Evolutionary conservation across 2,329 filamentous ascomycete genomes (phyloP), one percentile per base, ranked within the genome.

Genomic region (Talaromyces marneffei): DNA sequence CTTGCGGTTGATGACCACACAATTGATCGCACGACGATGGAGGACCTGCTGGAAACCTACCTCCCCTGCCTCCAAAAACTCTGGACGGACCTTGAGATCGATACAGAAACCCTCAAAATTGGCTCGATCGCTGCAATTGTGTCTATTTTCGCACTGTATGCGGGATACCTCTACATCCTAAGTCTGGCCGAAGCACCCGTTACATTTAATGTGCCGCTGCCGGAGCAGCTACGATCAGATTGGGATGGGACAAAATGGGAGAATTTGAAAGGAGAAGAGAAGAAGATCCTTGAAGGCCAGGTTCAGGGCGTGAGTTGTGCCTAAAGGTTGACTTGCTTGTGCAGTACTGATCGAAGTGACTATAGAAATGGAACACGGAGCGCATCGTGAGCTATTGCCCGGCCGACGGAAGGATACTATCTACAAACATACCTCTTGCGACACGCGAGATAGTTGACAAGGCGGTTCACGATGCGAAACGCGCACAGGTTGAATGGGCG

Each of bases 321-420:
- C n/a, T n/a, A n/a, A n/a, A 16, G 23, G 14, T 18, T 46, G 44
- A n/a, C n/a, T n/a, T n/a, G n/a, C n/a, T n/a, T n/a, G 18, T 6
- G 8, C 31, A 16, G n/a, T 35, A 35, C 62, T 64, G 54, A 64
- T n/a, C 29, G 14, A 39, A 16, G 16, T 29, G 4, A 35, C 9
- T n/a, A 56, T 65, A 77, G 73, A 70, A 71, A 72, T 78, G 74
- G 71, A 74, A 70, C 48, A 66, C 74, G 18, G 66, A 73, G 20
- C 66, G 77, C 56, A 75, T 78, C 37, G 72, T 77, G 66, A 77
- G 75, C 67, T 78, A 78, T 74, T 89, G 89, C 46, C 94, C 94
- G 1, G 93, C 93, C 1, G 97, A 92, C 25, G 94, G 94, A 65
- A 84, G 89, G 70, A 84, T 91, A 63, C 85, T 99, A 27, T 92